Conservation (phyloP, 768 basidiomycete genomes). For the Termitomyces sp. region DNA sequence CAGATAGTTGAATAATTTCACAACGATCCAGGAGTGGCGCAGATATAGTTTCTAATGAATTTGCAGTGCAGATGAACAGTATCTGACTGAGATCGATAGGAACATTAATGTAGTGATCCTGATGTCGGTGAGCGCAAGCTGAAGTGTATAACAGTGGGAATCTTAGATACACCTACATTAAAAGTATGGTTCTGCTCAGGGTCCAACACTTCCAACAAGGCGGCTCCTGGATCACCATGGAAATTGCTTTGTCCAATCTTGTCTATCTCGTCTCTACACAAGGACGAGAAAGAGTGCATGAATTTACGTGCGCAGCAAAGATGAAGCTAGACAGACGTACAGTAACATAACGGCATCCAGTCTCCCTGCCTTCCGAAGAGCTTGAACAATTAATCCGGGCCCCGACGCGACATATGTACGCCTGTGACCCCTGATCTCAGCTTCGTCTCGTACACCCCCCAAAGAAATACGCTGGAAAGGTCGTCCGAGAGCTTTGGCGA, state of each 20-base stretch:
- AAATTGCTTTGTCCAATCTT: slow-evolving; percentile 84
- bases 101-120: slow-evolving; percentile 91
- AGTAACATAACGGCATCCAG: slow-evolving; percentile 77
- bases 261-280: slow-evolving; percentile 76
- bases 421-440: slow-evolving; percentile 46
- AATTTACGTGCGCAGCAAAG: not conserved
- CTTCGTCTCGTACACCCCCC: slow-evolving; percentile 91
- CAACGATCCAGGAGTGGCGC: slow-evolving; percentile 86
- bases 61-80: slow-evolving; percentile 90
- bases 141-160: not conserved
- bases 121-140: slow-evolving; percentile 5
- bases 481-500: slow-evolving; percentile 75
- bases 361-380: slow-evolving; percentile 77
- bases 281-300: slow-evolving; percentile 4
- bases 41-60: slow-evolving; percentile 84
- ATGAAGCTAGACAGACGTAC: slow-evolving; percentile 23
- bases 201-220: slow-evolving; percentile 86
- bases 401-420: slow-evolving; percentile 92
- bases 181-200: slow-evolving; percentile 89
- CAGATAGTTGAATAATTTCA: slow-evolving; percentile 78
- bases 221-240: slow-evolving; percentile 90
- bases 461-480: slow-evolving; percentile 92
- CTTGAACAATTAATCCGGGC: slow-evolving; percentile 81
- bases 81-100: slow-evolving; percentile 86
- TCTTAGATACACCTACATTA: slow-evolving; percentile 39